phyloP scores from a whole-genome alignment of 2,329 filamentous ascomycete species.

The Cercospora sp. region DNA sequence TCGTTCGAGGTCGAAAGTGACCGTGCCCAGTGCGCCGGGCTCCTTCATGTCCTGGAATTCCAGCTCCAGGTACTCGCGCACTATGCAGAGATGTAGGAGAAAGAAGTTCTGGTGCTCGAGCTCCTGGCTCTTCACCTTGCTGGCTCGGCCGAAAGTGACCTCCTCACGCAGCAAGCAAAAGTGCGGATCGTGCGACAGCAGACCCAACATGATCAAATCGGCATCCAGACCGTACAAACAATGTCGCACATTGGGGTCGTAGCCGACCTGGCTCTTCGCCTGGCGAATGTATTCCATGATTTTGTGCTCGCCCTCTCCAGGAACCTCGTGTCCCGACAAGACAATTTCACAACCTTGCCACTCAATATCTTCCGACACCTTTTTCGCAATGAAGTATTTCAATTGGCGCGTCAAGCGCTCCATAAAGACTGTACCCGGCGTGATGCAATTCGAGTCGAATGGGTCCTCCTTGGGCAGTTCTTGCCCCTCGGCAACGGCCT shows the following conservation, averaged over 20 bases:
- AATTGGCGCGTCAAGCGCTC: slow-evolving; percentile 89
- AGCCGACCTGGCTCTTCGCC: slow-evolving; percentile 90
- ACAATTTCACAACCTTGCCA: slow-evolving; percentile 98
- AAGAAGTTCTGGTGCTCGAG: slow-evolving; percentile 99
- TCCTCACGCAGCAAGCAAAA: slow-evolving; percentile 97
- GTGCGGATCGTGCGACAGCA: slow-evolving; percentile 96
- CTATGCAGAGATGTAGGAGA: slow-evolving; percentile 94
- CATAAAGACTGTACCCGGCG: slow-evolving; percentile 97
- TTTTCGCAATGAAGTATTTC: slow-evolving; percentile 99
- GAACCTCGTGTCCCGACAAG: slow-evolving; percentile 94
- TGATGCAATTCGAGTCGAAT: slow-evolving; percentile 99
- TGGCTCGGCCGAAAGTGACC: slow-evolving; percentile 90
- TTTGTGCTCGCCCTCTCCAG: slow-evolving; percentile 98
- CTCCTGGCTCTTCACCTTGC: slow-evolving; percentile 88
- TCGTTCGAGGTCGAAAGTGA: slow-evolving; percentile 88
- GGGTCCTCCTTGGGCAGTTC: slow-evolving; percentile 93
- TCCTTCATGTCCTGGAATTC: slow-evolving; percentile 92
- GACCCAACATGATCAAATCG: slow-evolving; percentile 96
- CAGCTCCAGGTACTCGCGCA: slow-evolving; percentile 92
- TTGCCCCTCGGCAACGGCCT: slow-evolving; percentile 83
- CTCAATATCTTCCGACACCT: slow-evolving; percentile 92
- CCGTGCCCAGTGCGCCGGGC: slow-evolving; percentile 64
- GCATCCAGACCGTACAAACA: slow-evolving; percentile 97
- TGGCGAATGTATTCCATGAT: slow-evolving; percentile 99
- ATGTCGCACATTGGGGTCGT: slow-evolving; percentile 90